Conservation (phyloP, 495 filamentous ascomycete genomes). For the Neohortaea acidophila region DNA sequence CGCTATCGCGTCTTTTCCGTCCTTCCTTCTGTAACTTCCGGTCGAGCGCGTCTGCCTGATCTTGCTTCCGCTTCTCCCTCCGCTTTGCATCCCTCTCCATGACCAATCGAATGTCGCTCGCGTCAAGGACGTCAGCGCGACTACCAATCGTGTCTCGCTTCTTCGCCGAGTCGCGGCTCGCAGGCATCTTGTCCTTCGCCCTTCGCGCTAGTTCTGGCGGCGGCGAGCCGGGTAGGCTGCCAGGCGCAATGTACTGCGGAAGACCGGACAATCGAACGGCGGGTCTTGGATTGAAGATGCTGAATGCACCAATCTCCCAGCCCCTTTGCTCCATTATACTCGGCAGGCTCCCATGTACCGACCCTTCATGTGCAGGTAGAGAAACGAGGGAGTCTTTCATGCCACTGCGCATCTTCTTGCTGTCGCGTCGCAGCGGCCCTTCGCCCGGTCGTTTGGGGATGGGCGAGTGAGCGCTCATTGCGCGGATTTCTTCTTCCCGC, state of each 20-base stretch:
- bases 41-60: slow-evolving; percentile 55
- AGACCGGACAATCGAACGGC: slow-evolving; percentile 57
- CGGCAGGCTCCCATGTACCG: slow-evolving; percentile 57
- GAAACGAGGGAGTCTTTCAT: slow-evolving; percentile 58
- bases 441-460: slow-evolving; percentile 39
- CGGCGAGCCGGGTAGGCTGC: slow-evolving; percentile 8
- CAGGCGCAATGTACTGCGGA: slow-evolving; percentile 32
- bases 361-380: slow-evolving; percentile 53
- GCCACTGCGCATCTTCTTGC: slow-evolving; percentile 44
- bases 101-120: slow-evolving; percentile 61
- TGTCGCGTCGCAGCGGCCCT: slow-evolving; percentile 46
- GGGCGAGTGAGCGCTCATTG: slow-evolving; percentile 58
- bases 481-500: slow-evolving; percentile 70
- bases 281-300: slow-evolving; percentile 63
- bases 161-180: slow-evolving; percentile 48
- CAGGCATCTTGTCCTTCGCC: slow-evolving; percentile 21
- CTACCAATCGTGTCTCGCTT: slow-evolving; percentile 62
- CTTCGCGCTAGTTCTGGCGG: not conserved
- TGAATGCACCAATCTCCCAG: slow-evolving; percentile 60
- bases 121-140: slow-evolving; percentile 66
- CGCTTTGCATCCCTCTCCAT: slow-evolving; percentile 74
- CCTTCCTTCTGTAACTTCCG: slow-evolving; percentile 53
- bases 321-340: slow-evolving; percentile 52
- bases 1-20: slow-evolving; percentile 36
- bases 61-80: slow-evolving; percentile 53